These are phyloP conservation scores for Pyrenopolyporus hunteri DNA, from an alignment of 495 filamentous ascomycete genomes.

Conservation along the genomic window DNA sequence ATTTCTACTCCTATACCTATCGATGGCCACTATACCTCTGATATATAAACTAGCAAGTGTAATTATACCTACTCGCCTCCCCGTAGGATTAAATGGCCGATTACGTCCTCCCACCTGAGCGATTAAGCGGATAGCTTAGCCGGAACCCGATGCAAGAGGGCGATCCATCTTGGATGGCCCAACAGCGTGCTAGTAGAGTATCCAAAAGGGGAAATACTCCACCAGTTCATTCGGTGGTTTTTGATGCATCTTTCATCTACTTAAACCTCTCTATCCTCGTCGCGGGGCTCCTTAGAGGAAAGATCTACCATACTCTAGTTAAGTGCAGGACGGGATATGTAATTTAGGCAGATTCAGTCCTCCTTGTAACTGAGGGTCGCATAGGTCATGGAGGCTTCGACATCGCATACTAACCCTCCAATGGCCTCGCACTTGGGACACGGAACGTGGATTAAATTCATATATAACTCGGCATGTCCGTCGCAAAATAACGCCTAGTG, in stretches of 20 bases:
- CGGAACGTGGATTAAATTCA: slow-evolving; percentile 12
- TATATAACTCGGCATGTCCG: slow-evolving; percentile 28
- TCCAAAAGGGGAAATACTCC: slow-evolving; percentile 21
- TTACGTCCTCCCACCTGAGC: not conserved
- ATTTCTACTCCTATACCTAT: no score
- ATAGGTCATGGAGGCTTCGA: slow-evolving; percentile 20
- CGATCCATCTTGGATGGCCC: slow-evolving; percentile 8
- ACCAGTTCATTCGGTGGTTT: slow-evolving; percentile 28
- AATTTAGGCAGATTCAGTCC: slow-evolving; percentile 34
- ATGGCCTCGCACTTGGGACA: not conserved
- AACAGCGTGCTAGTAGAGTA: slow-evolving; percentile 11
- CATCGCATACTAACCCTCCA: slow-evolving; percentile 7
- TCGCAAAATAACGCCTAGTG: slow-evolving; percentile 6
- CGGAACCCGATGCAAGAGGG: slow-evolving; percentile 27
- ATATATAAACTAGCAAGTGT: no score
- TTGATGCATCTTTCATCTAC: slow-evolving; percentile 11
- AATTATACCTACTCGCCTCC: no score
- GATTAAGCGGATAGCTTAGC: slow-evolving; percentile 20
- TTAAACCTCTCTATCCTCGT: slow-evolving; percentile 16
- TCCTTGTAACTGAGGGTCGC: not conserved
- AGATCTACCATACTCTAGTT: slow-evolving; percentile 21
- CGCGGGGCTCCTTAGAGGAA: slow-evolving; percentile 15
- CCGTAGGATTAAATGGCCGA: no score
- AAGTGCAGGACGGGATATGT: slow-evolving; percentile 14
- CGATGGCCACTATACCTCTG: no score